A percentile compares a stretch with the other conserved stretches of the same genome.
These are phyloP conservation scores for Curvularia verruculosa DNA, from an alignment of 2,329 filamentous ascomycete species.

Conservation along the genomic window DNA sequence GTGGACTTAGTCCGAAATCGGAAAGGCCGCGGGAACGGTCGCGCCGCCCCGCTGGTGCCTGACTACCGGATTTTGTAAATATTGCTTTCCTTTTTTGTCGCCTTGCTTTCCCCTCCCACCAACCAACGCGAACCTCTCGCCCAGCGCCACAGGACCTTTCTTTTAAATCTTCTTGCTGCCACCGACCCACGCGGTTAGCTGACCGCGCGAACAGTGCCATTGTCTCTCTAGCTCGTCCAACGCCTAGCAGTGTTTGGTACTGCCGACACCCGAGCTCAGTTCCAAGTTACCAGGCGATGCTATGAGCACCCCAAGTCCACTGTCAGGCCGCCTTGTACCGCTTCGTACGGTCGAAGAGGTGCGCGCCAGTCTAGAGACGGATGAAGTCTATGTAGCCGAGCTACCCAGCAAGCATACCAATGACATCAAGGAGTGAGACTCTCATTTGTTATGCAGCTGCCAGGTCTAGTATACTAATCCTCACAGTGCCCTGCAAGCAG, in stretches of 20 bases:
- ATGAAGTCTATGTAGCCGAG: conserved; percentile 72
- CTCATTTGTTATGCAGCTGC: conserved; percentile 17
- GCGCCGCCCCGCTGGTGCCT: conserved; percentile 18
- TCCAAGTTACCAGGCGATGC: conserved; percentile 24
- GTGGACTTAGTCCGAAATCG: not conserved
- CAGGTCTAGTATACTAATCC: conserved; percentile 29
- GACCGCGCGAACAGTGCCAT: not conserved
- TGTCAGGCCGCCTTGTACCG: conserved; percentile 42
- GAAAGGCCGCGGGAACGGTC: conserved; percentile 12
- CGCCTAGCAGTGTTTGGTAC: conserved; percentile 4
- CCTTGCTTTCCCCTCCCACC: not conserved
- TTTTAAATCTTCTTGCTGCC: not conserved
- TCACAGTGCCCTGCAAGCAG: conserved; percentile 54
- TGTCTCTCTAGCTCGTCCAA: not conserved
- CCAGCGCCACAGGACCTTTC: not conserved
- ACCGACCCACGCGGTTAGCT: not conserved
- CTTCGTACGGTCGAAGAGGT: conserved; percentile 59
- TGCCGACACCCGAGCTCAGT: conserved; percentile 2
- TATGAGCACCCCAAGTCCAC: conserved; percentile 31
- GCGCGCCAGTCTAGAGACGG: conserved; percentile 57
- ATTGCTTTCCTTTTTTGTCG: conserved; percentile 10
- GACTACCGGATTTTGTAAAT: not conserved
- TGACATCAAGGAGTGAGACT: conserved; percentile 71
- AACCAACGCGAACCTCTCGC: not conserved
- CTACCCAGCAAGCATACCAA: conserved; percentile 75